Base-by-base conservation (phyloP, 495 filamentous ascomycete species). In the Aspergillus campestris region DNA sequence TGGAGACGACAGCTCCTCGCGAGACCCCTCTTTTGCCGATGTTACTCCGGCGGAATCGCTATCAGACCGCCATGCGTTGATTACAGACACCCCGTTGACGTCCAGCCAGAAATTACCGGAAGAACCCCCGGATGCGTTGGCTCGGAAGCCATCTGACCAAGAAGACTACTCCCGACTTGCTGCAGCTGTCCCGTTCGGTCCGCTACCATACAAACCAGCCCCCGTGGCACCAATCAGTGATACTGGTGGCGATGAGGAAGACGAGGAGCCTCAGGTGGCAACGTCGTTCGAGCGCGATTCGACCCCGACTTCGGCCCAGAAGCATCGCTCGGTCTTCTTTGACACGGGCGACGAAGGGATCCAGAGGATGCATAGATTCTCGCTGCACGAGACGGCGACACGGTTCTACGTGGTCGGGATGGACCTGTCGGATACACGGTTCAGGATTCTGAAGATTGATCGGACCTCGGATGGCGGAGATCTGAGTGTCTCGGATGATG, bases 331-430 rank as follows among this genome's bases (percentile, higher is more conserved):
- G 47, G 70, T 52, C 37, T 61, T 55, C 39, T 74, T 81, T 46
- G 80, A 83, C 48, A 76, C 76, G 40, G 71, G 75, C 27, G 81
- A 84, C 48, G 83, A 84, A 34, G 76, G 82, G 7, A 75, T 87
- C 30, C 81, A 82, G 62, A 84, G 87, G 51, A 94, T 98, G 86
- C 88, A 95, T 72, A 89, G 88, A 55, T 96, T 94, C 64, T 90
- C 86, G 2, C 69, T 98, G 31, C 97, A 97, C 62, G 90, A 97
- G 69, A 98, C 92, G 2, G 82, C 86, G 2, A 88, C 82, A 32
- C 77, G 89, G 53, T 97, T 87, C 61, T 97, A 96, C 62, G 82
- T 98, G 52, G 87, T 97, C 29, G 92, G 94, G 8, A 86, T 82
- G 44, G 90, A 98, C 58, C 73, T 95, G 40, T 77, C 83, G 56